These are phyloP conservation scores for Dothiorella sarmentorum DNA, from an alignment of 2,329 filamentous ascomycete genomes.

Conservation along the genomic window DNA sequence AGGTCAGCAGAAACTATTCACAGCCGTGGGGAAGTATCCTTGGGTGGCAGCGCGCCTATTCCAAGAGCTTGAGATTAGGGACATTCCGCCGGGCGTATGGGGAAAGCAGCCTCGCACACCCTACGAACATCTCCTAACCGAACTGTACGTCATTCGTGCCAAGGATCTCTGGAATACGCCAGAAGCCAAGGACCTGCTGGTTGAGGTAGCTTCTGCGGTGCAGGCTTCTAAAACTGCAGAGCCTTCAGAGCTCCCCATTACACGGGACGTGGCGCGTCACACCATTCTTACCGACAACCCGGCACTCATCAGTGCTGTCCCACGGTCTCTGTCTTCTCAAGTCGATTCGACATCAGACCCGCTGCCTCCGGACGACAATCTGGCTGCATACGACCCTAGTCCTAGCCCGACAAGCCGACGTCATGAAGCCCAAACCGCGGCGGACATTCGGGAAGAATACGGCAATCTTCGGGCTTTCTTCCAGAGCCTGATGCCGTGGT, in stretches of 20 bases:
- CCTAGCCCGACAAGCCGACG: not conserved
- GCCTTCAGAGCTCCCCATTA: conserved; percentile 41
- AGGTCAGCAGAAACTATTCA: conserved; percentile 61
- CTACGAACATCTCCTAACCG: conserved; percentile 65
- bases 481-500: conserved; percentile 20
- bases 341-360: conserved; percentile 71
- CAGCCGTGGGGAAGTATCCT: conserved; percentile 69
- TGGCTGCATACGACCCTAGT: conserved; percentile 25
- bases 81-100: conserved; percentile 77
- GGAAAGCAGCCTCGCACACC: conserved; percentile 65
- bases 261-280: conserved; percentile 65
- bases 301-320: conserved; percentile 66
- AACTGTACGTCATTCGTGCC: conserved; percentile 71
- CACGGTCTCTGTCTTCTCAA: conserved; percentile 56
- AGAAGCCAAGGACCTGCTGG: conserved; percentile 64
- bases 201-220: conserved; percentile 62
- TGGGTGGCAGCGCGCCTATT: conserved; percentile 84
- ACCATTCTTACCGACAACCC: conserved; percentile 75
- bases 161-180: conserved; percentile 86
- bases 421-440: not conserved
- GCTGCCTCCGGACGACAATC: conserved; percentile 61
- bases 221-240: conserved; percentile 38
- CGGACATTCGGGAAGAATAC: conserved; percentile 18
- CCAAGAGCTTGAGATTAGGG: conserved; percentile 72
- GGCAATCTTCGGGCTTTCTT: conserved; percentile 19